Conservation (phyloP, 306 rosid genomes). For the Trichosanthes cucumerina region DNA sequence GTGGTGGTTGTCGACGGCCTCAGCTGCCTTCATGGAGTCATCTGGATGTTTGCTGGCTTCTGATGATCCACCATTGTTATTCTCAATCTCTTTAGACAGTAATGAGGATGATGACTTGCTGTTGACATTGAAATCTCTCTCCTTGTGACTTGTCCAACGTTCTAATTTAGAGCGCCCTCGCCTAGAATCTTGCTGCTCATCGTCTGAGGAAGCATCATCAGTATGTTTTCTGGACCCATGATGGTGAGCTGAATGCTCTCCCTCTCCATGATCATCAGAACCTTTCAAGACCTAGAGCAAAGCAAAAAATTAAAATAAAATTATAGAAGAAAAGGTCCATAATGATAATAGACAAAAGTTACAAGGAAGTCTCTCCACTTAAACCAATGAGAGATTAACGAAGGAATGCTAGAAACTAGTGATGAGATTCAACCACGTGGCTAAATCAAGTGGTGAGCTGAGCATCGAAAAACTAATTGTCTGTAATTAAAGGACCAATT, state of each 20-base stretch:
- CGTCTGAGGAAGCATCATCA: slow-evolving; percentile 60
- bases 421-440: background rate
- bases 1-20: slow-evolving; percentile 33
- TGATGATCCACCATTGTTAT: slow-evolving; percentile 34
- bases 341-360: background rate
- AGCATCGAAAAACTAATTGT: background rate
- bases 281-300: slow-evolving; percentile 56
- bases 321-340: background rate
- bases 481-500: background rate
- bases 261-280: slow-evolving; percentile 36
- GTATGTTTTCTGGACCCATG: slow-evolving; percentile 41
- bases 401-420: background rate
- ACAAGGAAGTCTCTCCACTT: background rate
- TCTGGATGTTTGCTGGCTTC: slow-evolving; percentile 52
- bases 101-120: slow-evolving; percentile 51
- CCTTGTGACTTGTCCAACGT: slow-evolving; percentile 95
- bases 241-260: slow-evolving; percentile 21
- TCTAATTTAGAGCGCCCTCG: slow-evolving; percentile 93
- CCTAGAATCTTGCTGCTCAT: slow-evolving; percentile 59
- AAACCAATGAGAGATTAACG: background rate
- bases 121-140: slow-evolving; percentile 53
- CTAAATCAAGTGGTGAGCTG: background rate
- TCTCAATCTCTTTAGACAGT: slow-evolving; percentile 45
- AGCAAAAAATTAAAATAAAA: background rate
- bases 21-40: slow-evolving; percentile 39